phyloP scores from a whole-genome alignment of 495 filamentous ascomycete genomes.

The Poronia punctata region DNA sequence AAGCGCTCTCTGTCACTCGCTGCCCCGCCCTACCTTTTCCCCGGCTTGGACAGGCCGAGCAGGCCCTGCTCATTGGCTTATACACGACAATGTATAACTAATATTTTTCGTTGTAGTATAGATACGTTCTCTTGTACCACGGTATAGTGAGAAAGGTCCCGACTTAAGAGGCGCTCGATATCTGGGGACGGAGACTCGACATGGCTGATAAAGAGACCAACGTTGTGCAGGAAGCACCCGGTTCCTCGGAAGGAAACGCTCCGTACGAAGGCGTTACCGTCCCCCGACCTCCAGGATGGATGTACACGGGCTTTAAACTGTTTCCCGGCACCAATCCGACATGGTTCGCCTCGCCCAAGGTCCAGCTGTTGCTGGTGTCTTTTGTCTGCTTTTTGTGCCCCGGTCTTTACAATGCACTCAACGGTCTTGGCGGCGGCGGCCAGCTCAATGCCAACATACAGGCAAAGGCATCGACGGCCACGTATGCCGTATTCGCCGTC shows the following conservation, averaged over 20 bases:
- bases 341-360: constrained; percentile 70
- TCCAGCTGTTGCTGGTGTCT: constrained; percentile 68
- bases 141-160: too few species aligned
- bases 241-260: neutral
- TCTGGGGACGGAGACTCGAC: neutral
- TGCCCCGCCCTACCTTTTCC: too few species aligned
- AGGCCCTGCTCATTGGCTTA: too few species aligned
- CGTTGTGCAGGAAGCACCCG: neutral
- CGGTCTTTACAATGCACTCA: constrained; percentile 76
- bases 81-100: too few species aligned
- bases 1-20: too few species aligned
- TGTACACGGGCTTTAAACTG: constrained; percentile 58
- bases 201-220: constrained; percentile 9
- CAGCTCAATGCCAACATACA: constrained; percentile 55
- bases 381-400: constrained; percentile 88
- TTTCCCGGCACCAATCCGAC: constrained; percentile 39
- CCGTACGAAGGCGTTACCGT: constrained; percentile 8
- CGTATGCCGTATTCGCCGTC: constrained; percentile 75
- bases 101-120: too few species aligned
- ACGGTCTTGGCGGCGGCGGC: constrained; percentile 69
- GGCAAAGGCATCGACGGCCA: constrained; percentile 49
- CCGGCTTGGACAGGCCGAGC: too few species aligned
- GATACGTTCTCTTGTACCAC: too few species aligned
- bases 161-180: too few species aligned
- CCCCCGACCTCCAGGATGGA: constrained; percentile 49